Percentiles rank a stretch among this genome's conserved stretches.
phyloP scores from a whole-genome alignment of 345 rosid species.

The Heritiera fomes region DNA sequence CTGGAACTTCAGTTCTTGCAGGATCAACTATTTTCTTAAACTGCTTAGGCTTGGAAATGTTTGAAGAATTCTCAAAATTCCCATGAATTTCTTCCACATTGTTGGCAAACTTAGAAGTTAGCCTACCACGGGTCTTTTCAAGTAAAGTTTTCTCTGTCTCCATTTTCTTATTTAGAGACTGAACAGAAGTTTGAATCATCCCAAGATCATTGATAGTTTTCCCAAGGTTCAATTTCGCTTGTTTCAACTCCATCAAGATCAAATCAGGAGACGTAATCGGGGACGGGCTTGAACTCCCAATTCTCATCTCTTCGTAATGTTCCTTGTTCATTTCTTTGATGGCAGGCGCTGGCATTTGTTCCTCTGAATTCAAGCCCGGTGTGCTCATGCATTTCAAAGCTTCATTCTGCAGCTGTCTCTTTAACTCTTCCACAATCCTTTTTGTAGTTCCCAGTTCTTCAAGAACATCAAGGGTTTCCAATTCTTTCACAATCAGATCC shows the following conservation, averaged over 20 bases:
- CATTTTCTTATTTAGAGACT: conserved; percentile 72
- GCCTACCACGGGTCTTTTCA: conserved; percentile 62
- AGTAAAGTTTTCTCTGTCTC: conserved; percentile 73
- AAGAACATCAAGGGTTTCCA: conserved; percentile 86
- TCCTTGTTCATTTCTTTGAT: conserved; percentile 67
- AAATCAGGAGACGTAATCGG: conserved; percentile 67
- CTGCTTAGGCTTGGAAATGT: conserved; percentile 31
- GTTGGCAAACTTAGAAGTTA: conserved; percentile 49
- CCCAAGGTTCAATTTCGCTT: conserved; percentile 82
- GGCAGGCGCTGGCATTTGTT: conserved; percentile 37
- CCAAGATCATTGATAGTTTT: conserved; percentile 85
- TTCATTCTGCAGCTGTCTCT: conserved; percentile 82
- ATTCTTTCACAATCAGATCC: conserved; percentile 87
- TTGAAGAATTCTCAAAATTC: conserved; percentile 12
- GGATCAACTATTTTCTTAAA: conserved; percentile 49
- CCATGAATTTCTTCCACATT: neutral
- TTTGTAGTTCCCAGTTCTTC: conserved; percentile 90
- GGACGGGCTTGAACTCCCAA: conserved; percentile 43
- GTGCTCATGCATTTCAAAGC: conserved; percentile 61
- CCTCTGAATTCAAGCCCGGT: conserved; percentile 42
- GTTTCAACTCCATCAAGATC: conserved; percentile 81
- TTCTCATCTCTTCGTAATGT: conserved; percentile 32
- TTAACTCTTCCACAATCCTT: conserved; percentile 79
- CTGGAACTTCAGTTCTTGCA: conserved; percentile 31
- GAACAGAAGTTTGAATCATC: conserved; percentile 77